A percentile compares a stretch with the other conserved stretches of the same genome.
These are phyloP conservation scores for Mycena sp. DNA, from an alignment of 1,284 basidiomycete species.

Conservation along the genomic window DNA sequence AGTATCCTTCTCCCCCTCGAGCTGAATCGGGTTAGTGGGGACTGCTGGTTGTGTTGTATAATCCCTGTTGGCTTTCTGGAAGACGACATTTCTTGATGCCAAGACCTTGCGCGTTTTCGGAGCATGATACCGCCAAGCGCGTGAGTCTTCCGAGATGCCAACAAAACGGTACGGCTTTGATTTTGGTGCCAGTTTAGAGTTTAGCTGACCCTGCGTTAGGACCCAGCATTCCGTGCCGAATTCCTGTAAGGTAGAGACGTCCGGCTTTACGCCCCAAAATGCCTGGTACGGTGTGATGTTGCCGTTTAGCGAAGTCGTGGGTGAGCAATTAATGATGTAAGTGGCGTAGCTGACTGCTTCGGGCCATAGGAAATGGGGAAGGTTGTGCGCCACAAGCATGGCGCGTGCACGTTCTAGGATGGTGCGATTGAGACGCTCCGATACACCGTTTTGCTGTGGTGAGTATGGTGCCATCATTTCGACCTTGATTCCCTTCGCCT, in stretches of 20 bases:
- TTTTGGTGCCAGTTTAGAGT: constrained; percentile 28
- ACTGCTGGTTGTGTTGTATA: constrained; percentile 1
- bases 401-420: constrained; percentile 33
- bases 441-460: constrained; percentile 38
- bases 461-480: constrained; percentile 18
- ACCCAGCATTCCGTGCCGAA: constrained; percentile 37
- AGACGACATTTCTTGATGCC: constrained; percentile 31
- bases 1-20: constrained; percentile 9
- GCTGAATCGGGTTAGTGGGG: constrained; percentile 10
- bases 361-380: constrained; percentile 36
- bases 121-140: constrained; percentile 29
- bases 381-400: constrained; percentile 53
- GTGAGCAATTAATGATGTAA: constrained; percentile 33
- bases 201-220: constrained; percentile 31
- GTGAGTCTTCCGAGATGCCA: constrained; percentile 28
- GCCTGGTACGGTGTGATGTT: constrained; percentile 36
- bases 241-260: constrained; percentile 34
- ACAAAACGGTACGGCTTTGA: constrained; percentile 23
- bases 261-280: constrained; percentile 32
- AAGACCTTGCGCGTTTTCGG: constrained; percentile 21
- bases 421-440: constrained; percentile 42
- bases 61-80: constrained; percentile 1
- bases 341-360: constrained; percentile 34
- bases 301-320: constrained; percentile 21
- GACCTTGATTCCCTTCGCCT: constrained; percentile 9